Conservation (phyloP, 2,329 filamentous ascomycete species). For the Aspergillus fijiensis region DNA sequence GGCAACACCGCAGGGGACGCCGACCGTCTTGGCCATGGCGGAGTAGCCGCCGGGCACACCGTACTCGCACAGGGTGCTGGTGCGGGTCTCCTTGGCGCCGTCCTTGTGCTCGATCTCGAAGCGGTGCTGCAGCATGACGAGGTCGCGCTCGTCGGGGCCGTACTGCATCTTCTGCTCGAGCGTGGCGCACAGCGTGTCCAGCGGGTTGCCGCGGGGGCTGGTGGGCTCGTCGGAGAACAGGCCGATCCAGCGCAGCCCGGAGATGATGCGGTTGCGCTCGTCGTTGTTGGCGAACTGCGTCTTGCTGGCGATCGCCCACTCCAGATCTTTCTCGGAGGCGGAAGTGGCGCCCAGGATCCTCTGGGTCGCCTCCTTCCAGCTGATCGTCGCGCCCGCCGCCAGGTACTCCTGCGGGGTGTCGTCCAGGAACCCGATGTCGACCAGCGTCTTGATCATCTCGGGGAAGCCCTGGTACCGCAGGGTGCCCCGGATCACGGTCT, state of each 20-base stretch:
- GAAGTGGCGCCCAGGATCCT: constrained; percentile 71
- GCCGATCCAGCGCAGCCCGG: constrained; percentile 69
- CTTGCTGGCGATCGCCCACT: constrained; percentile 72
- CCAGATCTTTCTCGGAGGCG: constrained; percentile 66
- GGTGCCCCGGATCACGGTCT: constrained; percentile 70
- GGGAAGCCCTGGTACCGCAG: constrained; percentile 46
- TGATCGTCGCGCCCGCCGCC: constrained; percentile 55
- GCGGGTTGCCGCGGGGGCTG: constrained; percentile 71
- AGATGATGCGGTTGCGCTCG: constrained; percentile 68
- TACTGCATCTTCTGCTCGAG: constrained; percentile 92
- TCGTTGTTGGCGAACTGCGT: constrained; percentile 67
- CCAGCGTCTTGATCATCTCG: constrained; percentile 81
- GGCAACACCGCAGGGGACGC: constrained; percentile 71
- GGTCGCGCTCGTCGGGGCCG: constrained; percentile 76
- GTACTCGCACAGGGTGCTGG: constrained; percentile 79
- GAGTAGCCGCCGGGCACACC: constrained; percentile 76
- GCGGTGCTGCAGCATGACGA: constrained; percentile 64
- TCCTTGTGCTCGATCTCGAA: constrained; percentile 83
- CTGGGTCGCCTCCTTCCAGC: constrained; percentile 84
- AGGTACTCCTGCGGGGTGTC: constrained; percentile 67
- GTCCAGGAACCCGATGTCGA: constrained; percentile 84
- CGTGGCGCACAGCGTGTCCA: constrained; percentile 87
- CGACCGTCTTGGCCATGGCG: constrained; percentile 81
- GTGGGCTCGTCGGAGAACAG: constrained; percentile 68
- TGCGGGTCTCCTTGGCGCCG: constrained; percentile 72